A percentile compares a stretch with the other conserved stretches of the same genome.
These are phyloP conservation scores for Scenedesmus sp. DNA, from an alignment of 163 green algal genomes.

Conservation along the genomic window DNA sequence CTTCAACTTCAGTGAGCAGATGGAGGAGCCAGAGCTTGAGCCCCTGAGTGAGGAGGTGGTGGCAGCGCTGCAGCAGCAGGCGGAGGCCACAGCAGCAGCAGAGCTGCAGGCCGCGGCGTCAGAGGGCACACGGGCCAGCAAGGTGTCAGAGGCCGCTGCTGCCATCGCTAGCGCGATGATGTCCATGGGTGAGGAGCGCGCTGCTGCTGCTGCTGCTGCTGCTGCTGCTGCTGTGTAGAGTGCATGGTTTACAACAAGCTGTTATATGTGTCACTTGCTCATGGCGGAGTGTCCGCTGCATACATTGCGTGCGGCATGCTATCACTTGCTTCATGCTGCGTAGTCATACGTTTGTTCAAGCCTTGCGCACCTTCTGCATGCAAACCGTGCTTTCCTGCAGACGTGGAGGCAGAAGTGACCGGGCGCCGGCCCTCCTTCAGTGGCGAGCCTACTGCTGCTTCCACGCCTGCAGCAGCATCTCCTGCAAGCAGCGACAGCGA, in stretches of 20 bases:
- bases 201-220: background rate
- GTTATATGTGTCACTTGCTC: too few species aligned
- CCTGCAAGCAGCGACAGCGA: slow-evolving; percentile 15
- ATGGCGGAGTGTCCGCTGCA: background rate
- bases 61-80: background rate
- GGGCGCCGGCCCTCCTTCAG: background rate
- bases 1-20: slow-evolving; percentile 39
- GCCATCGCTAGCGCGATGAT: slow-evolving; percentile 39
- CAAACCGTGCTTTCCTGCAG: background rate
- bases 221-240: background rate
- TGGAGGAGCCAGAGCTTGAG: slow-evolving; percentile 23
- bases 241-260: background rate
- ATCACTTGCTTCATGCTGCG: background rate
- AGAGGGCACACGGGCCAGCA: background rate
- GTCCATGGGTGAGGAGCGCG: slow-evolving; percentile 6
- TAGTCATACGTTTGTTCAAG: background rate
- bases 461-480: background rate
- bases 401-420: slow-evolving; percentile 40
- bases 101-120: background rate
- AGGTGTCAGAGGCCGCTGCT: slow-evolving; percentile 9
- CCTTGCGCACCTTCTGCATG: background rate
- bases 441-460: background rate
- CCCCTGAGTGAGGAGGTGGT: slow-evolving; percentile 6
- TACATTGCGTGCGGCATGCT: background rate
- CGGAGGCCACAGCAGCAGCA: background rate